A percentile compares a stretch with the other conserved stretches of the same genome.
Evolutionary conservation across 139 green algal genomes (phyloP).

Genomic region (Zygnema circumcarinatum): DNA sequence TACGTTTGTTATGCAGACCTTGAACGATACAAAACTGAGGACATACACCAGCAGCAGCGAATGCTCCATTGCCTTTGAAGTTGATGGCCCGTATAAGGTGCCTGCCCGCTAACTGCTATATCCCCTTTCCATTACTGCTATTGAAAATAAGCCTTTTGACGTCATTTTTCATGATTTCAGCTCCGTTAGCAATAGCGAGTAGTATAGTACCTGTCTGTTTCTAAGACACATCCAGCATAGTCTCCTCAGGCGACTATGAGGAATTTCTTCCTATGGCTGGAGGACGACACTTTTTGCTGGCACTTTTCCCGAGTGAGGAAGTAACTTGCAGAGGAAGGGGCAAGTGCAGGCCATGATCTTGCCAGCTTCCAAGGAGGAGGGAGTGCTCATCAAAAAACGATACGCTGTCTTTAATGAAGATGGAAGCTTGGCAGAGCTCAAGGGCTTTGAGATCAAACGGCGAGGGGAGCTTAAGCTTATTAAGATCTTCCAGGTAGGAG

Average conservation of each 20-base stretch:
- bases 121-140: too few relatives aligned
- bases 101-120: background rate
- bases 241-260: too few relatives aligned
- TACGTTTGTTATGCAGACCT: conserved; percentile 56
- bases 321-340: background rate
- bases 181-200: too few relatives aligned
- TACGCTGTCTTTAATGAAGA: conserved; percentile 77
- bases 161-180: too few relatives aligned
- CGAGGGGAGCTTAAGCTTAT: conserved; percentile 98
- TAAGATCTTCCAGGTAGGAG: conserved; percentile 90
- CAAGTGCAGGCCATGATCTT: conserved; percentile 67
- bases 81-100: conserved; percentile 70
- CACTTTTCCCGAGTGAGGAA: background rate
- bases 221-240: too few relatives aligned
- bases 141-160: too few relatives aligned
- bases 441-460: conserved; percentile 95
- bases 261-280: too few relatives aligned
- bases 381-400: conserved; percentile 98
- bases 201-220: too few relatives aligned
- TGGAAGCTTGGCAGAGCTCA: conserved; percentile 92
- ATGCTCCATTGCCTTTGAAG: conserved; percentile 98
- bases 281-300: too few relatives aligned
- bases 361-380: conserved; percentile 95
- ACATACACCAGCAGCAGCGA: conserved; percentile 78
- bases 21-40: conserved; percentile 68